These are phyloP conservation scores for Odontarrhena argentea DNA, from an alignment of 345 rosid species.

Conservation along the genomic window DNA sequence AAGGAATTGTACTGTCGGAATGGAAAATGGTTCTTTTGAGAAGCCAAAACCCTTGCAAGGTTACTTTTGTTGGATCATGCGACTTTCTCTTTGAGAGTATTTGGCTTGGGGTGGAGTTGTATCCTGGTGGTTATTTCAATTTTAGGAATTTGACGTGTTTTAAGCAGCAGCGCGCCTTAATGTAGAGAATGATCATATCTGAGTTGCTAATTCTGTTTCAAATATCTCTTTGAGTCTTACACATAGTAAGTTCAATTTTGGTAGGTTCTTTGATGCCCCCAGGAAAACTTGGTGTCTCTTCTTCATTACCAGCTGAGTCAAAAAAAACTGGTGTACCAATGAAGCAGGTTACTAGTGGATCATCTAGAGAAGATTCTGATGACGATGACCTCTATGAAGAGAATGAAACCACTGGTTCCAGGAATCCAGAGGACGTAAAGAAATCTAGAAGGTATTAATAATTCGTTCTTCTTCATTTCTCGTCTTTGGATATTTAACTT, in stretches of 20 bases:
- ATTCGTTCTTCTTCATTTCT: not conserved
- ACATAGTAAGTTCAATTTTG: conserved; percentile 29
- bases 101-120: conserved; percentile 7
- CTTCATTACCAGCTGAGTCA: conserved; percentile 47
- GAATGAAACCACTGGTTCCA: conserved; percentile 64
- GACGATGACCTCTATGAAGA: conserved; percentile 90
- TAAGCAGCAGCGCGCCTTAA: not conserved
- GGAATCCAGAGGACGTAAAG: conserved; percentile 61
- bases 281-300: conserved; percentile 48
- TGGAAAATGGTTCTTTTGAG: not conserved
- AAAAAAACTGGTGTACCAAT: conserved; percentile 48
- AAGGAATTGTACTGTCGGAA: conserved; percentile 10
- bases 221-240: conserved; percentile 24
- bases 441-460: conserved; percentile 68
- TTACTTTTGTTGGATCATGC: conserved; percentile 12
- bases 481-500: conserved; percentile 9
- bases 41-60: not conserved
- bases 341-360: conserved; percentile 86
- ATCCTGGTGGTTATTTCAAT: conserved; percentile 13
- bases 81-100: not conserved
- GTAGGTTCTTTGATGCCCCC: conserved; percentile 50
- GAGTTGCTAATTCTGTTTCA: not conserved
- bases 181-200: not conserved
- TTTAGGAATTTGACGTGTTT: not conserved
- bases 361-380: conserved; percentile 89